A percentile compares a stretch with the other conserved stretches of the same genome.
phyloP scores from a whole-genome alignment of 2,329 filamentous ascomycete species.

The Chalara sp. region DNA sequence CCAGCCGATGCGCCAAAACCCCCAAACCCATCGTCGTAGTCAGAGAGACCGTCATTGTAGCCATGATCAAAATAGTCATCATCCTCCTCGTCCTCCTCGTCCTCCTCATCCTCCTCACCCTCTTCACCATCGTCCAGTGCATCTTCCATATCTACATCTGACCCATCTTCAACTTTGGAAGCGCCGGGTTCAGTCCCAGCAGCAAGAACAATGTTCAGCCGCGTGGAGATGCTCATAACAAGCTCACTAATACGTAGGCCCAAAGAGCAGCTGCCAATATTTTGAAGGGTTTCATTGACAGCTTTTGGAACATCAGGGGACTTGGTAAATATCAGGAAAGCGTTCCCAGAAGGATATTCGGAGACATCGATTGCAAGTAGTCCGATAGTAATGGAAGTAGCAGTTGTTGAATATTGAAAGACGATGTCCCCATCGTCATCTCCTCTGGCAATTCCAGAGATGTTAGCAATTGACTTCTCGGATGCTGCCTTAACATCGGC shows the following conservation, averaged over 20 bases:
- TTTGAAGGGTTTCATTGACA: constrained; percentile 30
- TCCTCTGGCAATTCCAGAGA: constrained; percentile 51
- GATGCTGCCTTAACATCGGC: constrained; percentile 42
- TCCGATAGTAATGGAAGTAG: constrained; percentile 19
- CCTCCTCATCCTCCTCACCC: constrained; percentile 15
- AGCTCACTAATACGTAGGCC: constrained; percentile 20
- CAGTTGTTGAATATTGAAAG: constrained; percentile 44
- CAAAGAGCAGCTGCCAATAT: constrained; percentile 13
- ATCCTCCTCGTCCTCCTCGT: constrained; percentile 8
- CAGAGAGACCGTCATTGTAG: constrained; percentile 20
- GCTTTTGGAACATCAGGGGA: constrained; percentile 36
- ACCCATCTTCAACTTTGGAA: constrained; percentile 28
- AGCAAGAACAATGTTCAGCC: constrained; percentile 15
- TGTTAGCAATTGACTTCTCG: constrained; percentile 34
- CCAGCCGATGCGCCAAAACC: neutral
- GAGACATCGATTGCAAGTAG: constrained; percentile 40
- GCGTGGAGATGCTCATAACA: constrained; percentile 16
- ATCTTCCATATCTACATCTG: constrained; percentile 21
- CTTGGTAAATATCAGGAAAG: constrained; percentile 49
- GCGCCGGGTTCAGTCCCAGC: constrained; percentile 12
- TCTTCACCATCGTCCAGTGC: constrained; percentile 14
- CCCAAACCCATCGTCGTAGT: constrained; percentile 16
- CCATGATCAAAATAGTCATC: constrained; percentile 15
- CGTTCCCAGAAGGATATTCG: constrained; percentile 40
- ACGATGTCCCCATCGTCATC: constrained; percentile 67